A percentile compares a stretch with the other conserved stretches of the same genome.
Conservation (phyloP, 1,139 yeast species). For the Lodderomyces oxycetoniae region DNA sequence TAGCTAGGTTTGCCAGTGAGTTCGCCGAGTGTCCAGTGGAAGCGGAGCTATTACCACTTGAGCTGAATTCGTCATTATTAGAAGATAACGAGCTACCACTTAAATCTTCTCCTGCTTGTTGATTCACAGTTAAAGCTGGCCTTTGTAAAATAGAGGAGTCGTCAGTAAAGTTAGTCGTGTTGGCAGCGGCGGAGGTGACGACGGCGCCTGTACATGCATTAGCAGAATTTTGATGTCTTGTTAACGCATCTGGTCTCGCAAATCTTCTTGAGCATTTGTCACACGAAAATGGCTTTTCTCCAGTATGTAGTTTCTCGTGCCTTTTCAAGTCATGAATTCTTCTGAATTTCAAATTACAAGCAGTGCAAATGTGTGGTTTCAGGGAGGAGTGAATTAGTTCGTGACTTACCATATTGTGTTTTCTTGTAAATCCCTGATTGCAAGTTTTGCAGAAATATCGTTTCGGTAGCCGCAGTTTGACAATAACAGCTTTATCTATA, state of each 20-base stretch:
- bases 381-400: slow-evolving; percentile 62
- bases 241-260: slow-evolving; percentile 75
- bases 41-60: slow-evolving; percentile 2
- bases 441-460: slow-evolving; percentile 56
- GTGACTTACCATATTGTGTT: slow-evolving; percentile 73
- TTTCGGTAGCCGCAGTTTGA: slow-evolving; percentile 15
- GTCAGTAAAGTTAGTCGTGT: slow-evolving; percentile 1
- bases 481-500: not conserved
- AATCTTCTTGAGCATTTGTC: slow-evolving; percentile 58
- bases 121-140: slow-evolving; percentile 4
- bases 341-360: slow-evolving; percentile 61
- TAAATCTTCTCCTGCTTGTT: slow-evolving; percentile 1
- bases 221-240: slow-evolving; percentile 53
- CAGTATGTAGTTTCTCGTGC: slow-evolving; percentile 72
- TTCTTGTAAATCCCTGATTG: slow-evolving; percentile 59
- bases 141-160: slow-evolving; percentile 2
- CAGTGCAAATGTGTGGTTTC: slow-evolving; percentile 64
- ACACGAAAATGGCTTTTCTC: slow-evolving; percentile 67
- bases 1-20: not conserved
- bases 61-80: slow-evolving; percentile 2
- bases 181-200: not conserved
- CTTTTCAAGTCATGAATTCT: slow-evolving; percentile 73
- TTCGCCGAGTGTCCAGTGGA: slow-evolving; percentile 3
- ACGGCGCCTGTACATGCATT: slow-evolving; percentile 33
- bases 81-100: slow-evolving; percentile 2